Percentiles rank a stretch among this genome's conserved stretches.
Evolutionary conservation across 805 yeast species (phyloP).

Genomic region (Barnettozyma pratensis): DNA sequence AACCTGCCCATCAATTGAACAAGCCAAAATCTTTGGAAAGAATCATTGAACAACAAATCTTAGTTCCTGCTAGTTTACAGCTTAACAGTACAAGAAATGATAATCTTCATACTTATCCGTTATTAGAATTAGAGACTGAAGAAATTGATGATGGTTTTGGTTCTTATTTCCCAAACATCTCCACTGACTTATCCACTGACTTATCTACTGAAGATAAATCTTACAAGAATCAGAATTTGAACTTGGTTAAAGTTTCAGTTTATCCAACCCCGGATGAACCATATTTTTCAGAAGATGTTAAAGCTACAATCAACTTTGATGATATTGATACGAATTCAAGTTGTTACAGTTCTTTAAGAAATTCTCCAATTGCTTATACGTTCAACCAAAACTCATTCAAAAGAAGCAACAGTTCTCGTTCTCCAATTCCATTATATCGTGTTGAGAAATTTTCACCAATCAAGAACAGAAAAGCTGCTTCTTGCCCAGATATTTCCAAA

Average conservation of each 20-base stretch:
- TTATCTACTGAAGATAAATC: neutral
- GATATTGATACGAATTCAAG: neutral
- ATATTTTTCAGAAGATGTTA: conserved; percentile 5
- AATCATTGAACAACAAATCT: neutral
- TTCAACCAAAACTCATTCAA: neutral
- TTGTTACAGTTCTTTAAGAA: neutral
- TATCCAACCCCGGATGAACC: conserved; percentile 15
- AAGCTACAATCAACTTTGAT: neutral
- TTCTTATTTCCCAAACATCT: neutral
- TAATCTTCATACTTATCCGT: neutral
- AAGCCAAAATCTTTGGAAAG: neutral
- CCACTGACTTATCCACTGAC: conserved; percentile 2
- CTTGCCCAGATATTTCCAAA: neutral
- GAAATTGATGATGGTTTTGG: neutral
- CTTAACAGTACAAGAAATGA: neutral
- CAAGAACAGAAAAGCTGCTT: neutral
- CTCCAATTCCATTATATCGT: neutral
- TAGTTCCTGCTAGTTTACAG: neutral
- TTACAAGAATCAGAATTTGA: neutral
- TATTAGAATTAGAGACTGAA: neutral
- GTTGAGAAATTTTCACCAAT: neutral
- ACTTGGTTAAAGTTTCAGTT: neutral
- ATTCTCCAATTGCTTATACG: neutral
- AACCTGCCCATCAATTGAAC: neutral
- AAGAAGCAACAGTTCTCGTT: neutral